Base-by-base conservation (phyloP, 352 stramenopile species). In the Globisporangium paddicum region DNA sequence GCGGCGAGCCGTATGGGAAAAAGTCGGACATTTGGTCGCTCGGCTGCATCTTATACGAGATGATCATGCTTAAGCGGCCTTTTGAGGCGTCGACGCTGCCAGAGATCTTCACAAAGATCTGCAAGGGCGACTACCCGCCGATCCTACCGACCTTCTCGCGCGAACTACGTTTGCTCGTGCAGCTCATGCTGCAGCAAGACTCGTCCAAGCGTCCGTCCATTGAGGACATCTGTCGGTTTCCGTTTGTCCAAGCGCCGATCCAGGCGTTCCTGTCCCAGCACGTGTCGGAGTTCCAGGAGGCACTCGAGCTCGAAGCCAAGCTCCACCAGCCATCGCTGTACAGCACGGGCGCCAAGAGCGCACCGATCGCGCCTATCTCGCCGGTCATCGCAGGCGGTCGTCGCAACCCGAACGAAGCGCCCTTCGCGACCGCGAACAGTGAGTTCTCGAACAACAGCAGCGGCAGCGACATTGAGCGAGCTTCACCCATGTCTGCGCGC, bases 11-110 rank as follows among this genome's bases (percentile, higher is more conserved):
- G 28, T 96, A 96, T 62, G 86, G 85, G 32, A 94, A 94, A 45
- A 95, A 96, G 66, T 93, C 82, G 30, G 87, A 96, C 57, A 93
- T 96, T 60, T 96, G 87, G 87, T 93, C 86, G 44, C 80, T 96
- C 16, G 87, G 87, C 16, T 96, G 87, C 62, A 89, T 96, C 23
- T 45, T 96, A 58, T 96, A 96, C 68, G 87, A 96, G 58, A 92
- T 95, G 83, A 88, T 90, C 63, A 95, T 94, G 82, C 72, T 93
- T 46, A 79, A 81, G 49, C 80, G 85, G 19, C 83, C 87, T 11
- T 96, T 96, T 53, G 84, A 96, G 59, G 86, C 82, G 18, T 82
- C 78, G 13, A 95, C 77, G 34, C 60, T 95, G 30, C 79, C 75
- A 0, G 85, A 93, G 35, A 93, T 96, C 62, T 93, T 96, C 57